Conservation (phyloP, 257 asterid species). For the Capsicum chinense region DNA sequence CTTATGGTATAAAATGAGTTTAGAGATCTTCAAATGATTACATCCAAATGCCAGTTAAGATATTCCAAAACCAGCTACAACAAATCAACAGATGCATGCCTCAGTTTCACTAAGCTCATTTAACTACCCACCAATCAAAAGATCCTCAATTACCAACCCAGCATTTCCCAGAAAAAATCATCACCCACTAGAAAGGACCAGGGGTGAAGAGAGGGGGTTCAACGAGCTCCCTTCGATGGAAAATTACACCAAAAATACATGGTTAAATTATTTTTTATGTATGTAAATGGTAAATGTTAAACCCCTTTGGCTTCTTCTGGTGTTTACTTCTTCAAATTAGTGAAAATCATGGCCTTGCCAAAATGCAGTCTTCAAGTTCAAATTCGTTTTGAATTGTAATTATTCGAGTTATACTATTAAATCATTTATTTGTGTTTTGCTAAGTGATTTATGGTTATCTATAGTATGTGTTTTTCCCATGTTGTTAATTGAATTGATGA, state of each 20-base stretch:
- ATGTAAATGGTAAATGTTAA: no score
- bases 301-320: no score
- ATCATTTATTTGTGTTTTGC: background rate
- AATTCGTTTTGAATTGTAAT: background rate
- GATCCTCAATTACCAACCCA: background rate
- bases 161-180: background rate
- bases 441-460: slow-evolving; percentile 5
- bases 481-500: background rate
- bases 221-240: no score
- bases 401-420: no score
- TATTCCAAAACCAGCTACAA: slow-evolving; percentile 16
- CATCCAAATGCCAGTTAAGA: background rate
- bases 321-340: no score
- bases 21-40: background rate
- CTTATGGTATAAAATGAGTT: background rate
- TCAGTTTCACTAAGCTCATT: slow-evolving; percentile 15
- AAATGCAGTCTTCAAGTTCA: background rate
- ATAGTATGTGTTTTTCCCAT: background rate
- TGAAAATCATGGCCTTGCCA: no score
- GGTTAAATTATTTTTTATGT: no score
- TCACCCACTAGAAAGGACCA: slow-evolving; percentile 2
- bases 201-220: no score
- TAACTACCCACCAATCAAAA: slow-evolving; percentile 7
- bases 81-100: background rate
- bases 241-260: no score